Evolutionary conservation across 2,329 filamentous ascomycete species (phyloP).

Genomic region (Bretziella fagacearum): DNA sequence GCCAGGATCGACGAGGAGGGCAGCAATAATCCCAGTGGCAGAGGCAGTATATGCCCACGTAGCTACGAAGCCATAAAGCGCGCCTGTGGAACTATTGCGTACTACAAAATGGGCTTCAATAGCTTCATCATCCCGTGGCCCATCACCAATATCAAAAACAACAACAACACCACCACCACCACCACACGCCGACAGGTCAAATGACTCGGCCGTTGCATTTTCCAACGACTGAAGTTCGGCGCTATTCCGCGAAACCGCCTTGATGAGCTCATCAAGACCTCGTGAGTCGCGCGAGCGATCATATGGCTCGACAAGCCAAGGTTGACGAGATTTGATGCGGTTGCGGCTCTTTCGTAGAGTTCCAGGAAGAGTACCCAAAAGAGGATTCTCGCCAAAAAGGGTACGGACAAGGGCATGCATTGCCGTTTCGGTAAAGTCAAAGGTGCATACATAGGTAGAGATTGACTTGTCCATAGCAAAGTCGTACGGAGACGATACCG

Average conservation of each 20-base stretch:
- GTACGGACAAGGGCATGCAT: conserved; percentile 70
- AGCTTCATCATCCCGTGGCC: conserved; percentile 25
- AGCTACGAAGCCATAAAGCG: conserved; percentile 79
- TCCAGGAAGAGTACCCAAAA: conserved; percentile 45
- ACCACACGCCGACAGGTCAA: conserved; percentile 38
- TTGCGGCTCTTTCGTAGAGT: conserved; percentile 79
- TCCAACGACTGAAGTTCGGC: conserved; percentile 52
- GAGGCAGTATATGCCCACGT: conserved; percentile 55
- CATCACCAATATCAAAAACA: conserved; percentile 25
- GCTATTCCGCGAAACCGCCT: conserved; percentile 48
- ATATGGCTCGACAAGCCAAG: conserved; percentile 87
- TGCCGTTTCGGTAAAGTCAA: conserved; percentile 88
- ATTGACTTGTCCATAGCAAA: conserved; percentile 87
- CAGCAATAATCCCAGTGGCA: conserved; percentile 57
- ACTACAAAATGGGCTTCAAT: conserved; percentile 84
- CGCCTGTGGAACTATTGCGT: conserved; percentile 79
- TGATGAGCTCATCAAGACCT: conserved; percentile 59
- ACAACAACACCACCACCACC: no score
- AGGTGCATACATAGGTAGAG: conserved; percentile 85
- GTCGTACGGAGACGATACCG: conserved; percentile 90
- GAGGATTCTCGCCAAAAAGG: conserved; percentile 57
- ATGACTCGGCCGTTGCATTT: conserved; percentile 54
- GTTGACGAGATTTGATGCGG: conserved; percentile 71
- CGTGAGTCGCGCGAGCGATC: conserved; percentile 59
- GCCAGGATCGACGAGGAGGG: conserved; percentile 75